Evolutionary conservation across 139 green algal species (phyloP).

Genomic region (Tetradesmus lagerheimii): DNA sequence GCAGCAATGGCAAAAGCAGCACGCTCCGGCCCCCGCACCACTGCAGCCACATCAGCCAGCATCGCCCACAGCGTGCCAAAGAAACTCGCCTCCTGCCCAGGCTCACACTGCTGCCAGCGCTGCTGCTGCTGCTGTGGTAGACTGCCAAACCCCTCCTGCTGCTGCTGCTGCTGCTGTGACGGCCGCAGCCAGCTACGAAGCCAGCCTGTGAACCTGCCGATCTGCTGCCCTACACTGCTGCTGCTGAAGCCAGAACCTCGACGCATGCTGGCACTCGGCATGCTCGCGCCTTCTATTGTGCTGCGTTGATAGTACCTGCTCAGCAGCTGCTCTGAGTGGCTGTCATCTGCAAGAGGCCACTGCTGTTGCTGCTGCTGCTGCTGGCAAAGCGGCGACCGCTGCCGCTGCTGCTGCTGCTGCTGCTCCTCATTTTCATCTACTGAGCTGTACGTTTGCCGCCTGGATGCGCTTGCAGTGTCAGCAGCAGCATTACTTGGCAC

Average conservation of each 20-base stretch:
- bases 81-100: slow-evolving; percentile 59
- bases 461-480: background rate
- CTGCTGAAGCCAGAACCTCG: background rate
- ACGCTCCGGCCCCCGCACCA: slow-evolving; percentile 68
- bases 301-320: background rate
- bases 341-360: background rate
- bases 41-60: slow-evolving; percentile 66
- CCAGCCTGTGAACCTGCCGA: background rate
- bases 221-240: background rate
- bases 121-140: background rate
- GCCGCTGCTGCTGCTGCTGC: background rate
- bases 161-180: slow-evolving; percentile 23
- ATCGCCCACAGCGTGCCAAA: slow-evolving; percentile 61
- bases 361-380: slow-evolving; percentile 18
- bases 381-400: background rate
- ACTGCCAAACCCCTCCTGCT: background rate
- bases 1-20: slow-evolving; percentile 72
- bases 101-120: slow-evolving; percentile 2
- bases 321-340: slow-evolving; percentile 23
- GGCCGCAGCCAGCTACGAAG: background rate
- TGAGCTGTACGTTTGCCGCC: background rate
- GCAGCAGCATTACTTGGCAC: background rate
- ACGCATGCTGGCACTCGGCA: background rate
- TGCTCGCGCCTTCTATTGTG: background rate
- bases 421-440: background rate